Percentiles rank a stretch among this genome's conserved stretches.
These are phyloP conservation scores for Sistotremastrum niveocremeum DNA, from an alignment of 768 basidiomycete genomes.

Conservation along the genomic window DNA sequence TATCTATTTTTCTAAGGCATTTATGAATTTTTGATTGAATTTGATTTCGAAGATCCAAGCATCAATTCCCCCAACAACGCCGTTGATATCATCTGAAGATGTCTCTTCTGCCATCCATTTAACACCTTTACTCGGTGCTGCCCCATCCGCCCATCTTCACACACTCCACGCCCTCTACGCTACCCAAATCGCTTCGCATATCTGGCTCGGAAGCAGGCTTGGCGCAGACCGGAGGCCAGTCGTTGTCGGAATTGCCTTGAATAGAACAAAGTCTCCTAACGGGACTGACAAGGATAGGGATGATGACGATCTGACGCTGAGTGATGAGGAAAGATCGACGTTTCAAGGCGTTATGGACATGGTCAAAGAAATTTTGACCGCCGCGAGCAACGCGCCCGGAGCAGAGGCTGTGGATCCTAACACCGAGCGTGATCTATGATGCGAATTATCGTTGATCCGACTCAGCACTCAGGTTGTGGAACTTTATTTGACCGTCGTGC, in stretches of 20 bases:
- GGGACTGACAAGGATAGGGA: slow-evolving; percentile 16
- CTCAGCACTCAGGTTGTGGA: too few species aligned
- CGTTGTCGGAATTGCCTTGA: slow-evolving; percentile 63
- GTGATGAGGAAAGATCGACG: slow-evolving; percentile 22
- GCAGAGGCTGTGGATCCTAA: too few species aligned
- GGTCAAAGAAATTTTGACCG: slow-evolving; percentile 19
- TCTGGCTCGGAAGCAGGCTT: slow-evolving; percentile 50
- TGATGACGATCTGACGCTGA: slow-evolving; percentile 8
- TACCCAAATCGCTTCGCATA: slow-evolving; percentile 72
- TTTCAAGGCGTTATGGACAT: slow-evolving; percentile 33
- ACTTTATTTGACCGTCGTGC: too few species aligned
- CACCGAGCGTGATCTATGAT: too few species aligned
- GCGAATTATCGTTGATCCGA: too few species aligned
- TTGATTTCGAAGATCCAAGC: slow-evolving; percentile 55
- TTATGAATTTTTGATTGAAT: not conserved
- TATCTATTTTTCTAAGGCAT: not conserved
- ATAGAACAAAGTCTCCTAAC: slow-evolving; percentile 2
- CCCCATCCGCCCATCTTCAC: slow-evolving; percentile 53
- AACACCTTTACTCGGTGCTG: slow-evolving; percentile 63
- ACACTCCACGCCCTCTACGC: slow-evolving; percentile 71
- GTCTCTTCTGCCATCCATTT: slow-evolving; percentile 51
- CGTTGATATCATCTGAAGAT: slow-evolving; percentile 31
- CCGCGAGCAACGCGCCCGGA: too few species aligned
- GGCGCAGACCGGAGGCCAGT: slow-evolving; percentile 41
- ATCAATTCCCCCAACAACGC: slow-evolving; percentile 50